Percentiles rank a stretch among this genome's conserved stretches.
Conservation (phyloP, 148 eudicot genomes). For the Agrostemma githago region DNA sequence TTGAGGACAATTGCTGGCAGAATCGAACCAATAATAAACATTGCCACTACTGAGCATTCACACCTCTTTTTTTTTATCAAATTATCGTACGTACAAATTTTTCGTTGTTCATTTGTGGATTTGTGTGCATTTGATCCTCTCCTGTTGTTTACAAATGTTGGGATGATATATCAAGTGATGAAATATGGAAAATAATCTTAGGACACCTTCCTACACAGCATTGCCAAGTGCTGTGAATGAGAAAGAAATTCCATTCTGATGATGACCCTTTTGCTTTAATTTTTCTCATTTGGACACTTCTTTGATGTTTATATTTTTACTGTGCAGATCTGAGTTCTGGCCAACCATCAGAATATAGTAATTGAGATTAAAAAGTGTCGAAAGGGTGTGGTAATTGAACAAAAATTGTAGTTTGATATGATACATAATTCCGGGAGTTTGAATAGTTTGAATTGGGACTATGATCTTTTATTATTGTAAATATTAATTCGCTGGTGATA, state of each 20-base stretch:
- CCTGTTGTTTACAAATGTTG: neutral
- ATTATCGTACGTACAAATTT: too few relatives aligned
- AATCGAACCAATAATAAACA: constrained; percentile 34
- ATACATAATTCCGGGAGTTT: too few relatives aligned
- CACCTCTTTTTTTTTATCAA: neutral
- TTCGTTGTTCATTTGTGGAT: neutral
- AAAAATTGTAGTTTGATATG: too few relatives aligned
- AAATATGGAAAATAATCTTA: constrained; percentile 27
- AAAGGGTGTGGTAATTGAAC: too few relatives aligned
- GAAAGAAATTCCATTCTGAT: constrained; percentile 28
- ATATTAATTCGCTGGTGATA: neutral
- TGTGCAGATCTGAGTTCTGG: too few relatives aligned
- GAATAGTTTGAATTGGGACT: too few relatives aligned
- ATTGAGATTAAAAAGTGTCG: too few relatives aligned
- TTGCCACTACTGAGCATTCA: constrained; percentile 40
- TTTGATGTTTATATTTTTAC: too few relatives aligned
- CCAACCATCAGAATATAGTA: too few relatives aligned
- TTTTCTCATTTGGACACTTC: too few relatives aligned
- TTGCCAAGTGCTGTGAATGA: constrained; percentile 29
- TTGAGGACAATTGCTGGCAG: constrained; percentile 42
- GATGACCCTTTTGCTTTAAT: constrained; percentile 11
- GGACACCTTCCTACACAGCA: constrained; percentile 37
- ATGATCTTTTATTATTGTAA: too few relatives aligned
- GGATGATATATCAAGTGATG: constrained; percentile 13
- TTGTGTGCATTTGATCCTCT: neutral